These are phyloP conservation scores for Calocybe cyanea DNA, from an alignment of 768 basidiomycete species.

Conservation along the genomic window DNA sequence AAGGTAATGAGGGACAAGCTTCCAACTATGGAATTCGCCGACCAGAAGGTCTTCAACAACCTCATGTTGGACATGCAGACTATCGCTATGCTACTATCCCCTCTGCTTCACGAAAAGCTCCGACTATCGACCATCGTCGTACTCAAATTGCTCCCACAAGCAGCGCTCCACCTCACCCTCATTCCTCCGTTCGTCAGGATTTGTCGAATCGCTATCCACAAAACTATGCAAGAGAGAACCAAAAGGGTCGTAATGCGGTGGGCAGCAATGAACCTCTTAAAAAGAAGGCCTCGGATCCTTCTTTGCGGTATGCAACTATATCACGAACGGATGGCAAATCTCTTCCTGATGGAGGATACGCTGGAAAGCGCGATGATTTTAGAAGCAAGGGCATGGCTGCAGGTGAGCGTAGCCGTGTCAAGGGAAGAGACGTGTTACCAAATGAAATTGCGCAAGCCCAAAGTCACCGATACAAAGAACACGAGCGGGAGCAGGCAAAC, in stretches of 20 bases:
- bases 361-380: background rate
- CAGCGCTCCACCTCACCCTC: background rate
- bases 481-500: too few relatives aligned
- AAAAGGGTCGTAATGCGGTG: background rate
- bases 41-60: conserved; percentile 6
- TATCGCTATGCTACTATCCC: conserved; percentile 12
- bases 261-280: background rate
- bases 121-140: conserved; percentile 3
- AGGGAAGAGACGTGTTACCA: background rate
- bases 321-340: background rate
- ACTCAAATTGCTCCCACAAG: background rate
- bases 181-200: background rate
- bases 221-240: background rate
- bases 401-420: background rate
- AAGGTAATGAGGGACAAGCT: too few relatives aligned
- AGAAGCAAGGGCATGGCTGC: too few relatives aligned
- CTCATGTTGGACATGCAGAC: conserved; percentile 3
- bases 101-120: conserved; percentile 7
- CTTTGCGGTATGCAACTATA: background rate
- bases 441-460: background rate
- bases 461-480: background rate
- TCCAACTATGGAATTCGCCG: background rate
- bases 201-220: background rate
- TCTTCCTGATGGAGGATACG: background rate
- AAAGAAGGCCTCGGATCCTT: background rate